Percentiles rank a stretch among this genome's conserved stretches.
These are phyloP conservation scores for Aspergillus incahuasiensis DNA, from an alignment of 495 filamentous ascomycete species.

Conservation along the genomic window DNA sequence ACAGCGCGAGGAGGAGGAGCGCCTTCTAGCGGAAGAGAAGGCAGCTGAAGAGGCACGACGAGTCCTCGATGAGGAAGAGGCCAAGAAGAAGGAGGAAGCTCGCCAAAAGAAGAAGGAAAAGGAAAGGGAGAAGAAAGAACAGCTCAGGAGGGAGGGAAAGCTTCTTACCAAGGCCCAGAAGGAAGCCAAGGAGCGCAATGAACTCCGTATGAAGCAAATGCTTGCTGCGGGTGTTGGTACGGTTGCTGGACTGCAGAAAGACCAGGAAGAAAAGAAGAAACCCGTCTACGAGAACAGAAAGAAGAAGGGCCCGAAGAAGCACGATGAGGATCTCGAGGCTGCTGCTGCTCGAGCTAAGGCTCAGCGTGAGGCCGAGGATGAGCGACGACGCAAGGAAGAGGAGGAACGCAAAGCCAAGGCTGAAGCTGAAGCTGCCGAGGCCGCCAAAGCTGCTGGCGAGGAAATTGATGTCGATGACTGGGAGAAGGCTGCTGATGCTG, in stretches of 20 bases:
- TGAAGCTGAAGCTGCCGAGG: conserved; percentile 52
- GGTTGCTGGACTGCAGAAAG: conserved; percentile 67
- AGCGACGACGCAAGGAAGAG: conserved; percentile 58
- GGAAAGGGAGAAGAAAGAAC: conserved; percentile 92
- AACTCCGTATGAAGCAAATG: conserved; percentile 92
- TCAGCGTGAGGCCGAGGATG: conserved; percentile 62
- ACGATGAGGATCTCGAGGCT: conserved; percentile 67
- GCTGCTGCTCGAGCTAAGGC: conserved; percentile 57
- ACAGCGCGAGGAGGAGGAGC: conserved; percentile 71
- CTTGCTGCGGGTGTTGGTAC: conserved; percentile 72
- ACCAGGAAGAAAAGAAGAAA: conserved; percentile 68
- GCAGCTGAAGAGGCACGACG: conserved; percentile 66
- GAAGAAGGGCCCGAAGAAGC: conserved; percentile 71
- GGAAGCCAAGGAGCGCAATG: conserved; percentile 75
- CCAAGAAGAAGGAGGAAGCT: conserved; percentile 65
- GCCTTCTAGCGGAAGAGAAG: conserved; percentile 65
- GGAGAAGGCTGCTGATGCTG: conserved; percentile 77
- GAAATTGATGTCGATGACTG: conserved; percentile 73
- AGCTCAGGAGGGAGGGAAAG: conserved; percentile 92
- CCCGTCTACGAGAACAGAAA: conserved; percentile 66
- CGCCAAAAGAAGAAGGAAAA: conserved; percentile 84
- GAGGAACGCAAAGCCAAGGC: conserved; percentile 62
- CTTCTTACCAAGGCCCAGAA: conserved; percentile 91
- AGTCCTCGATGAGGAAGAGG: conserved; percentile 67
- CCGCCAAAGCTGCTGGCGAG: conserved; percentile 52